Evolutionary conservation across 1,284 basidiomycete species (phyloP).

Genomic region (Inonotus obliquus): DNA sequence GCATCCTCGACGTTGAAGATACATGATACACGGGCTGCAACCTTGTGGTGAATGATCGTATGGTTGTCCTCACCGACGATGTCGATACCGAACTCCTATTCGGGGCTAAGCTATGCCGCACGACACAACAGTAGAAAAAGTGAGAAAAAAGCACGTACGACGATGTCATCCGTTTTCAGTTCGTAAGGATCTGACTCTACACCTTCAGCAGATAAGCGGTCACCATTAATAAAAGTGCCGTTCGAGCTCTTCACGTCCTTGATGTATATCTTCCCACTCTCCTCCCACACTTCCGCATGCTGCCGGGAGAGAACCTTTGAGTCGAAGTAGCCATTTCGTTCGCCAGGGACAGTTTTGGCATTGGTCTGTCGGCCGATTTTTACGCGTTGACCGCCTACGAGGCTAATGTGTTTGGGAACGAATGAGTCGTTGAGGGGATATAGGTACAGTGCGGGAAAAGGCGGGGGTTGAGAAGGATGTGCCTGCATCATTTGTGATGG

Average conservation of each 20-base stretch:
- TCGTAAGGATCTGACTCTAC: constrained; percentile 92
- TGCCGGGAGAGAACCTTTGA: constrained; percentile 93
- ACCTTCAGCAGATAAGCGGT: constrained; percentile 86
- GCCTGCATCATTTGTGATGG: constrained; percentile 30
- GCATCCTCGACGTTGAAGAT: constrained; percentile 86
- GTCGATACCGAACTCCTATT: constrained; percentile 96
- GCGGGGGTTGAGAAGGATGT: constrained; percentile 23
- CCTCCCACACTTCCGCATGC: constrained; percentile 98
- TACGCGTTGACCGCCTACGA: constrained; percentile 66
- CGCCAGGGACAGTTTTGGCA: constrained; percentile 91
- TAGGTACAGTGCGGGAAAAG: constrained; percentile 77
- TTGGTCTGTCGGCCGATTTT: constrained; percentile 99
- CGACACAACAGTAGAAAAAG: not conserved
- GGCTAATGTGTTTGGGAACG: constrained; percentile 91
- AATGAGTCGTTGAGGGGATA: constrained; percentile 97
- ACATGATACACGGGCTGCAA: constrained; percentile 90
- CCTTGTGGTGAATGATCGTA: constrained; percentile 97
- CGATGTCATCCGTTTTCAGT: constrained; percentile 91
- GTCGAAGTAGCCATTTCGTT: constrained; percentile 96
- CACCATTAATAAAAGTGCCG: constrained; percentile 97
- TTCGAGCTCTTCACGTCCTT: constrained; percentile 98
- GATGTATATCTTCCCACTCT: constrained; percentile 91
- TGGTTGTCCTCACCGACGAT: constrained; percentile 99
- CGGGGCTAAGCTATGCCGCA: constrained; percentile 8
- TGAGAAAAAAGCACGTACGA: constrained; percentile 43